Percentiles rank a stretch among this genome's conserved stretches.
phyloP scores from a whole-genome alignment of 2,329 filamentous ascomycete species.

The Penicillium sp. region DNA sequence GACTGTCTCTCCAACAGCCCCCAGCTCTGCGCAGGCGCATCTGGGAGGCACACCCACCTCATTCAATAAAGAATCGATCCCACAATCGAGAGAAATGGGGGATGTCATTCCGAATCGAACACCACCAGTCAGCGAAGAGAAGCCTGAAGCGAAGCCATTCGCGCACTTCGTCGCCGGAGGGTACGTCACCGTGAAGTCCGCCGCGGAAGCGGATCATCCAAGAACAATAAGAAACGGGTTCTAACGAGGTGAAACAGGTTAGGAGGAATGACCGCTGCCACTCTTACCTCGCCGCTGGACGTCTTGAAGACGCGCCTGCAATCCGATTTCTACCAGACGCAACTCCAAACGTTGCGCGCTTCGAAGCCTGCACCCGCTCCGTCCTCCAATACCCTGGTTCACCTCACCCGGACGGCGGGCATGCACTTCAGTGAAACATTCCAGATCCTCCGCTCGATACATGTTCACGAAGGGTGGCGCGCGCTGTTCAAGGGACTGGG shows the following conservation, averaged over 20 bases:
- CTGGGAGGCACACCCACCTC: conserved; percentile 16
- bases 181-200: conserved; percentile 52
- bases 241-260: conserved; percentile 53
- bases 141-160: conserved; percentile 71
- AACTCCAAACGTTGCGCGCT: conserved; percentile 67
- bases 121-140: conserved; percentile 21
- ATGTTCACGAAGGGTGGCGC: conserved; percentile 77
- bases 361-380: conserved; percentile 56
- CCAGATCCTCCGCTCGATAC: conserved; percentile 79
- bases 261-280: conserved; percentile 86
- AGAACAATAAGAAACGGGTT: background rate
- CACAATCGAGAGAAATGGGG: conserved; percentile 41
- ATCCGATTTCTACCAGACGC: conserved; percentile 89
- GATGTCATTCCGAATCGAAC: conserved; percentile 34
- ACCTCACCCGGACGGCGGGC: conserved; percentile 64
- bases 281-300: conserved; percentile 91
- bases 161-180: conserved; percentile 89
- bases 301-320: conserved; percentile 92
- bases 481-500: conserved; percentile 92
- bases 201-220: background rate
- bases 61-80: conserved; percentile 17
- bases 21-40: conserved; percentile 30
- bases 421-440: conserved; percentile 84
- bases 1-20: conserved; percentile 23
- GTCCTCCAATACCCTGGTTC: conserved; percentile 54